Conservation (phyloP, 2,329 filamentous ascomycete genomes). For the Bipolaris zeicola region DNA sequence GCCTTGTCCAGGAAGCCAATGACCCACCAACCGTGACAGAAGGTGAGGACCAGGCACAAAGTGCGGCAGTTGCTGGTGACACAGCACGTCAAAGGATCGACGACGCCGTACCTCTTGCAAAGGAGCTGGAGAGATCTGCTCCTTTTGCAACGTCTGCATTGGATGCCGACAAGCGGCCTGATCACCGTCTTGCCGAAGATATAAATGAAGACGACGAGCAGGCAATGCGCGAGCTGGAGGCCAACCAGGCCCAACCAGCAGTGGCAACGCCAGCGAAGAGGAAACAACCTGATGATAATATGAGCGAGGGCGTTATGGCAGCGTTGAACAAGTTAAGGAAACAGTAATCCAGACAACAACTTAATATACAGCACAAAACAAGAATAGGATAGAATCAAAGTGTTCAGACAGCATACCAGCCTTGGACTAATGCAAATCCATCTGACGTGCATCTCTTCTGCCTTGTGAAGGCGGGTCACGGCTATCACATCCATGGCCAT, state of each 20-base stretch:
- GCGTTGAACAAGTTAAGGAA: constrained; percentile 62
- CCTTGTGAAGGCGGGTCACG: background rate
- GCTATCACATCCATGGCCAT: background rate
- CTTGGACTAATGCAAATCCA: background rate
- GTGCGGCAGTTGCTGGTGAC: constrained; percentile 22
- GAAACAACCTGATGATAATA: constrained; percentile 50
- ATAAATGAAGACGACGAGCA: constrained; percentile 54
- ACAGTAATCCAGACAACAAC: constrained; percentile 20
- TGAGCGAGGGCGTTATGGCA: constrained; percentile 64
- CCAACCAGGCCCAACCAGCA: constrained; percentile 26
- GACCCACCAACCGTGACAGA: constrained; percentile 32
- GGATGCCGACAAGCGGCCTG: constrained; percentile 47
- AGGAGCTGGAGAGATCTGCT: constrained; percentile 28
- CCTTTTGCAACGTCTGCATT: constrained; percentile 18
- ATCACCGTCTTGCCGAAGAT: constrained; percentile 43
- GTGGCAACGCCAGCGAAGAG: constrained; percentile 37
- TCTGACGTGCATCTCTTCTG: background rate
- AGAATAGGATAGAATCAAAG: background rate
- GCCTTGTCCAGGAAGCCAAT: constrained; percentile 45
- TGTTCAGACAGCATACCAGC: background rate
- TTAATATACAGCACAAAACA: background rate
- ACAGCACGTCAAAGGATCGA: constrained; percentile 38
- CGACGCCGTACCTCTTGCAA: constrained; percentile 38
- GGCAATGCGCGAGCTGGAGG: constrained; percentile 49
- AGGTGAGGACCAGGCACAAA: constrained; percentile 20